Evolutionary conservation across 257 asterid species (phyloP).

Genomic region (Plantago ovata): DNA sequence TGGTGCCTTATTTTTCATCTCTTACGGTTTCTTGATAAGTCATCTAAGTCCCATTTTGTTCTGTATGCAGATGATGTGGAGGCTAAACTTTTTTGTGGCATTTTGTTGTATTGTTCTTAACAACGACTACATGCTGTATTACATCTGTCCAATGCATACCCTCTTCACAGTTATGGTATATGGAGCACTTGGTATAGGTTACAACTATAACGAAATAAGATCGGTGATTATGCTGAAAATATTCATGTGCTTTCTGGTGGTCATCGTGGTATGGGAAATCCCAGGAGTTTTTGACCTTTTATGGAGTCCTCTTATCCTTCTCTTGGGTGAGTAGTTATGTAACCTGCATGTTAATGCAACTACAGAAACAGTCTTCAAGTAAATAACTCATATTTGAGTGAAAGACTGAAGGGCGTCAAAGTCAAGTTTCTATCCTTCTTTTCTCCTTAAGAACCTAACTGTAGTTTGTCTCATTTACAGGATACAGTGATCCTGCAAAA

Average conservation of each 20-base stretch:
- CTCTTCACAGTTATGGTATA: slow-evolving; percentile 96
- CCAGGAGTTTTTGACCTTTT: slow-evolving; percentile 87
- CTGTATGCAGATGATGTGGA: slow-evolving; percentile 98
- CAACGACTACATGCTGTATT: slow-evolving; percentile 88
- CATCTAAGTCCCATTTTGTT: slow-evolving; percentile 22
- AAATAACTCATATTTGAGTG: not conserved
- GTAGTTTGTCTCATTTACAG: slow-evolving; percentile 38
- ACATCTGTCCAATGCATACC: slow-evolving; percentile 99
- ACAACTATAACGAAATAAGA: slow-evolving; percentile 80
- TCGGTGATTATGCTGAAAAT: slow-evolving; percentile 78
- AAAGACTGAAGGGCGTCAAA: slow-evolving; percentile 13
- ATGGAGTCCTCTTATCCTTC: slow-evolving; percentile 76
- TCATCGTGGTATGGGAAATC: slow-evolving; percentile 88
- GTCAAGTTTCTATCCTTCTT: slow-evolving; percentile 5
- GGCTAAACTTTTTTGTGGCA: slow-evolving; percentile 92
- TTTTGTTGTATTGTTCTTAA: slow-evolving; percentile 86
- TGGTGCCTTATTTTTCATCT: slow-evolving; percentile 18
- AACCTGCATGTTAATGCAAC: not conserved
- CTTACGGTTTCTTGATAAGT: slow-evolving; percentile 3
- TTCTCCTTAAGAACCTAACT: slow-evolving; percentile 18
- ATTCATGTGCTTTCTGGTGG: slow-evolving; percentile 71
- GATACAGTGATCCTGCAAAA: slow-evolving; percentile 88
- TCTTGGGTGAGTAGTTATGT: slow-evolving; percentile 55
- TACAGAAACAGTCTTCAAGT: not conserved
- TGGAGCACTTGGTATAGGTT: slow-evolving; percentile 96